Base-by-base conservation (phyloP, 768 basidiomycete species). In the Lactarius akahatsu region DNA sequence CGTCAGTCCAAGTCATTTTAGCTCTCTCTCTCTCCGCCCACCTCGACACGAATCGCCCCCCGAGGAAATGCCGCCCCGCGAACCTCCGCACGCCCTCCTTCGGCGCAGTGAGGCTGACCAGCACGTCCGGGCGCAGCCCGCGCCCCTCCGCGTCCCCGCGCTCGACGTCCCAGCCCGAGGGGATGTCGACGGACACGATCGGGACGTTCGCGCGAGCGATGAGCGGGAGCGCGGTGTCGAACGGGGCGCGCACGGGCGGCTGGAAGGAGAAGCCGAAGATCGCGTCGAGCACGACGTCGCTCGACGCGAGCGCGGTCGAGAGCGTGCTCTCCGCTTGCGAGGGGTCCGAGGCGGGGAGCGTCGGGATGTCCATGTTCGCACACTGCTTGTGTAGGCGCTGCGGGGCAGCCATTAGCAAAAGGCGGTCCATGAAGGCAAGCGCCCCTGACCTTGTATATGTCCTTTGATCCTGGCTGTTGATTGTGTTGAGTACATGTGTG, bases 201-300 rank as follows among this genome's bases (percentile, higher is more conserved):
- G 97, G 96, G 16, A 92, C 80, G 8, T 80, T 75, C 4, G 88
- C 87, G 18, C 80, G 73, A 1, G 83, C 79, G 54, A 97, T 78
- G 8, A 92, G 79, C 9, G 83, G 80, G 1, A 99, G 82, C 45
- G 88, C 89, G 0, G 78, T 73, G 71, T 94, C 88, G 77, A 98
- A 99, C 0, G 97, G 97, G 9, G 88, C 77, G 13, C 97, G 89
- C 6, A 95, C 83, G 41, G 97, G 96, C 0, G 91, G 90, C 65
- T 90, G 82, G 85, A 98, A 99, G 1, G 96, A 98, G 80, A 99
- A 98, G 5, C 96, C 97, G 72, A 99, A 99, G 64, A 99, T 91
- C 5, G 96, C 94, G 73, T 99, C 97, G 62, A 99, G 81, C 23
- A 98, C 84, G 52, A 97, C 87, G 75, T 97, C 92, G 4, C 86